phyloP scores from a whole-genome alignment of 371 early-diverging fungal genomes.

The Rhizomucor pusillus region DNA sequence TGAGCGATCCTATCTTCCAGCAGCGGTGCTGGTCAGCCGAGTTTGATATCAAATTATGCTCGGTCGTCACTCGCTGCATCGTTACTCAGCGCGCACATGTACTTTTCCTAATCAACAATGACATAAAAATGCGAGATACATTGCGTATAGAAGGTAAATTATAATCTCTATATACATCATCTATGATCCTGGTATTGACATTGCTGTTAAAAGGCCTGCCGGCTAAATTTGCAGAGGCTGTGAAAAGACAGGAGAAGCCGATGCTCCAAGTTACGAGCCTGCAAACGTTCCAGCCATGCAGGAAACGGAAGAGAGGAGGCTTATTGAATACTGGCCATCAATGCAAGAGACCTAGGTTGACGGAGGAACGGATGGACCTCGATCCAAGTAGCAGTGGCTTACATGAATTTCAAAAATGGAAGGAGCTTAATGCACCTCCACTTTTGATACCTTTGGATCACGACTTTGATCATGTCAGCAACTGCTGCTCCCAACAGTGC shows the following conservation, averaged over 20 bases:
- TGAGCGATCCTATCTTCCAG: no score
- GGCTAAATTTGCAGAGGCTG: neutral
- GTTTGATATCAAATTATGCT: no score
- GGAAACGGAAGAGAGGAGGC: neutral
- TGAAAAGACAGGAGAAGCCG: neutral
- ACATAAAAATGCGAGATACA: neutral
- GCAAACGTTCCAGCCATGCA: neutral
- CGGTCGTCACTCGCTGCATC: neutral
- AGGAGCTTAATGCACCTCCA: no score
- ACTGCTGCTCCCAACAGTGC: conserved; percentile 27
- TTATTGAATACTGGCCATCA: neutral
- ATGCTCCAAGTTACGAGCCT: neutral
- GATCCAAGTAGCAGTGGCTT: neutral
- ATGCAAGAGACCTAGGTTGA: neutral
- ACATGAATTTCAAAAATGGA: neutral
- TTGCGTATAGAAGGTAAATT: neutral
- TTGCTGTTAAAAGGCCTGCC: neutral
- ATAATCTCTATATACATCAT: neutral
- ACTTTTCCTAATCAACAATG: neutral
- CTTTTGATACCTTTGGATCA: no score
- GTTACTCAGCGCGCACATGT: neutral
- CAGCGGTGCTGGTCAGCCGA: no score
- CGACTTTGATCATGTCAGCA: neutral
- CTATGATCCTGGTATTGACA: neutral
- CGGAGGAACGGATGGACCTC: neutral